Base-by-base conservation (phyloP, 139 green algal genomes). In the Volvox reticuliferus region DNA sequence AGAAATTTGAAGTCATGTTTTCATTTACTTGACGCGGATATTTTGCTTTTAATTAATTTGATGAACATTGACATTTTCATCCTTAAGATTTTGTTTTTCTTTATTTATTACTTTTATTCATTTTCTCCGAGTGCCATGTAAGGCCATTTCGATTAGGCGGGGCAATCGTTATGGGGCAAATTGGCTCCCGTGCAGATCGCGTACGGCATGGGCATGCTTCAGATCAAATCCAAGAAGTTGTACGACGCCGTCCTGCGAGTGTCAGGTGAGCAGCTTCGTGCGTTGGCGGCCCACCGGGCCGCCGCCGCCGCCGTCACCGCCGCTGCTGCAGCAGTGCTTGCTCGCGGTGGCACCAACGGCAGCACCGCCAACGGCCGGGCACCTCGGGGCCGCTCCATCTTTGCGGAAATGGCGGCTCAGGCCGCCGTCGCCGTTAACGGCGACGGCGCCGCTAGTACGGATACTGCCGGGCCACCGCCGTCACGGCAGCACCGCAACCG, bases 171-270 rank as follows among this genome's bases (percentile, higher is more conserved):
- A 24, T 79, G 16, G 6, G 26, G 73, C 73, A 44, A 44, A 33
- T 37, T 79, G 73, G 26, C 22, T 75, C 76, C 32, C 30, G 61
- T 87, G 33, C 82, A 88, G 82, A 88, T 88, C 30, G 82, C 82
- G 22, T 88, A 88, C 82, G 65, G 82, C 82, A 88, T 88, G 82
- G 82, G 82, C 21, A 36, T 36, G 65, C 82, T 88, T 21, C 82
- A 79, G 65, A 5, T 88, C 21, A 2, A 5, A 14, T 88, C 63
- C 22, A 18, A 6, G 33, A 14, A 3, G 21, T 36, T 88, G 65
- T 88, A 88, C 82, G 82, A 50, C 82, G 21, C 82, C 26, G 82
- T 88, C 26, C 82, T 88, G 21, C 63, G 18, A 12, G 65, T 18
- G 9, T 79, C 82, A 1, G 82, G 82, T 26, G 22, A 36, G 32